phyloP scores from a whole-genome alignment of 1,139 yeast genomes.

The Candida smagusa region DNA sequence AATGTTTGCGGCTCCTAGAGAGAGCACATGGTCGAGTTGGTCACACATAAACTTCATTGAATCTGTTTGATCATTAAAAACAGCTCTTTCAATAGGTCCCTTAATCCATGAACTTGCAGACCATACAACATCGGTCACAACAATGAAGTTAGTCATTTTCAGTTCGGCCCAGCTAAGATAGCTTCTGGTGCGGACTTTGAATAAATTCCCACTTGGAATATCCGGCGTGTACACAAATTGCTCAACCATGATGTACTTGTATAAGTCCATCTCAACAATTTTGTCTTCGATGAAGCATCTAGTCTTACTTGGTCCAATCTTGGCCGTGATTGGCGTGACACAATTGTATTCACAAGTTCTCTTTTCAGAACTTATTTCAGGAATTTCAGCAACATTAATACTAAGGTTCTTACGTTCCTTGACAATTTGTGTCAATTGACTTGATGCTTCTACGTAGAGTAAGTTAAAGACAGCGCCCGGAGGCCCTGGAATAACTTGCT shows the following conservation, averaged over 20 bases:
- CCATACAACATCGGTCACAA: constrained; percentile 78
- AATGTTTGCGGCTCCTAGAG: constrained; percentile 13
- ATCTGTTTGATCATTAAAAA: constrained; percentile 84
- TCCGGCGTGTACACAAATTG: constrained; percentile 83
- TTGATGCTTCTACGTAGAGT: constrained; percentile 71
- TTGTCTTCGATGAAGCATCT: constrained; percentile 75
- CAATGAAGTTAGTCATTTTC: constrained; percentile 61
- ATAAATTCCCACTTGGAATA: constrained; percentile 89
- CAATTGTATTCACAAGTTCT: constrained; percentile 63
- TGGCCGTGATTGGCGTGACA: constrained; percentile 72
- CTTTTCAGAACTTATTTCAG: constrained; percentile 26
- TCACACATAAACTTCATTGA: constrained; percentile 57
- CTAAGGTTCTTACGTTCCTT: constrained; percentile 72
- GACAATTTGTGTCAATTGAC: constrained; percentile 52
- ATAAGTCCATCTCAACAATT: constrained; percentile 60
- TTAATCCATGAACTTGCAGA: constrained; percentile 88
- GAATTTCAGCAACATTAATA: constrained; percentile 50
- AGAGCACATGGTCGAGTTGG: constrained; percentile 50
- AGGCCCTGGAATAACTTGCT: constrained; percentile 68
- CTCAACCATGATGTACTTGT: constrained; percentile 55
- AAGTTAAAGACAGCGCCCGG: constrained; percentile 70
- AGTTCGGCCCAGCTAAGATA: constrained; percentile 74
- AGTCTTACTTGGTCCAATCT: constrained; percentile 95
- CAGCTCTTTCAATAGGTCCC: constrained; percentile 87
- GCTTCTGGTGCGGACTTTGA: constrained; percentile 66